These are phyloP conservation scores for Thymus quinquecostatus DNA, from an alignment of 257 asterid species.

Conservation along the genomic window DNA sequence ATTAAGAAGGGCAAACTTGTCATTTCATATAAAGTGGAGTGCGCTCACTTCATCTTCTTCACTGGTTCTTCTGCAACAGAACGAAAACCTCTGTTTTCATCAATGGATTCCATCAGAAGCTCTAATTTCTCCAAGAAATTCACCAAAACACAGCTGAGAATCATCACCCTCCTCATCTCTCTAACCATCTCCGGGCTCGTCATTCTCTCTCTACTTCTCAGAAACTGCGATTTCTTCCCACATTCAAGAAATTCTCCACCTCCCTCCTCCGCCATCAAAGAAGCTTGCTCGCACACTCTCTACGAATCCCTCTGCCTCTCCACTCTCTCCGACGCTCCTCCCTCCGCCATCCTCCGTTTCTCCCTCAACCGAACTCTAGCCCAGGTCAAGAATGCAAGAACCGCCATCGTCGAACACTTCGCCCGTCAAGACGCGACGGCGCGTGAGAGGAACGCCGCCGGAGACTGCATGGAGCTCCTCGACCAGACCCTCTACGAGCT, in stretches of 20 bases:
- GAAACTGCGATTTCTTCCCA: slow-evolving; percentile 1
- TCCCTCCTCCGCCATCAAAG: slow-evolving; percentile 36
- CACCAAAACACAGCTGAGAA: slow-evolving; percentile 30
- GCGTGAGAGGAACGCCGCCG: slow-evolving; percentile 48
- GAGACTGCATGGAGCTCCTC: slow-evolving; percentile 62
- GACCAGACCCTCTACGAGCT: slow-evolving; percentile 64
- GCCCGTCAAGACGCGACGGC: slow-evolving; percentile 39
- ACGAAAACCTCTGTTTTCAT: neutral
- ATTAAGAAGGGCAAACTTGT: neutral
- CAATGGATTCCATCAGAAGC: slow-evolving; percentile 24
- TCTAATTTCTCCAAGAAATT: slow-evolving; percentile 35
- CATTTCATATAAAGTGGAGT: neutral
- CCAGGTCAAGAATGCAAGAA: slow-evolving; percentile 32
- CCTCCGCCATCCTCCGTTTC: slow-evolving; percentile 37
- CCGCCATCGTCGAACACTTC: slow-evolving; percentile 31
- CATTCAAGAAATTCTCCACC: slow-evolving; percentile 20
- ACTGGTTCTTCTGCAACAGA: too few species aligned
- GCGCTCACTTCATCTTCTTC: too few species aligned
- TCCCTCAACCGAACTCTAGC: slow-evolving; percentile 36
- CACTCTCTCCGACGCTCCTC: slow-evolving; percentile 35
- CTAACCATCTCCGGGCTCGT: slow-evolving; percentile 38
- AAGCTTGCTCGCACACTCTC: slow-evolving; percentile 49
- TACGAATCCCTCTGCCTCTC: slow-evolving; percentile 50
- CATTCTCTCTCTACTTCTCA: slow-evolving; percentile 29
- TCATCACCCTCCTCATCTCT: slow-evolving; percentile 25